phyloP scores from a whole-genome alignment of 257 asterid species.

The Plectranthus barbatus region DNA sequence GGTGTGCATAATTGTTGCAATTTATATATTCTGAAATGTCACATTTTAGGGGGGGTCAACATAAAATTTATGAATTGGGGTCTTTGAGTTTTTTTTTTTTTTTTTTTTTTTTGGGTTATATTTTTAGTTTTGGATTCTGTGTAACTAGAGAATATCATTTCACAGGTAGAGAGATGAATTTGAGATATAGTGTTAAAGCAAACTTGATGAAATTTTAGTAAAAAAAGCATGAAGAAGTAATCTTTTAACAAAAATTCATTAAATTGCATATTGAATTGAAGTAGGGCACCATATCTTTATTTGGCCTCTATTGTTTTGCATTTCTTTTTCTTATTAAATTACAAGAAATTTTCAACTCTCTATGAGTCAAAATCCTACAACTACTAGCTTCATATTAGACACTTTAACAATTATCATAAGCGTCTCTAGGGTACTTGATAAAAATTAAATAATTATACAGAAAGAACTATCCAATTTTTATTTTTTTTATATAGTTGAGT shows the following conservation, averaged over 20 bases:
- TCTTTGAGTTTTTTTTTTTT: neutral
- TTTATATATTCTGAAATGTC: neutral
- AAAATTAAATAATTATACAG: too few species aligned
- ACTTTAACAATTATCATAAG: constrained; percentile 19
- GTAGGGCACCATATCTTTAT: constrained; percentile 20
- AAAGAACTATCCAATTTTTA: too few species aligned
- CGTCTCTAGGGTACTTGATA: neutral
- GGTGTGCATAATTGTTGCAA: neutral
- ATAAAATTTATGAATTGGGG: neutral
- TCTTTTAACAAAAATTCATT: neutral
- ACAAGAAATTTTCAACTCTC: constrained; percentile 7
- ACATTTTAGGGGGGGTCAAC: neutral
- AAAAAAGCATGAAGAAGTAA: too few species aligned
- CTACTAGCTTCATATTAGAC: constrained; percentile 9
- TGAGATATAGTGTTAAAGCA: too few species aligned
- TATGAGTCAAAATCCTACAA: constrained; percentile 21
- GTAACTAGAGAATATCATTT: neutral
- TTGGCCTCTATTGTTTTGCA: neutral
- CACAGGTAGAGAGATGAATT: too few species aligned
- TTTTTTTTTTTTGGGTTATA: too few species aligned
- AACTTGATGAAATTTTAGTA: too few species aligned
- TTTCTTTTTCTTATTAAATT: neutral
- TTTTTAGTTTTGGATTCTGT: neutral
- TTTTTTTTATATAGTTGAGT: too few species aligned
- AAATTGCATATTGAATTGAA: neutral